phyloP scores from a whole-genome alignment of 2,329 filamentous ascomycete species.

The Penicillium oxalicum region DNA sequence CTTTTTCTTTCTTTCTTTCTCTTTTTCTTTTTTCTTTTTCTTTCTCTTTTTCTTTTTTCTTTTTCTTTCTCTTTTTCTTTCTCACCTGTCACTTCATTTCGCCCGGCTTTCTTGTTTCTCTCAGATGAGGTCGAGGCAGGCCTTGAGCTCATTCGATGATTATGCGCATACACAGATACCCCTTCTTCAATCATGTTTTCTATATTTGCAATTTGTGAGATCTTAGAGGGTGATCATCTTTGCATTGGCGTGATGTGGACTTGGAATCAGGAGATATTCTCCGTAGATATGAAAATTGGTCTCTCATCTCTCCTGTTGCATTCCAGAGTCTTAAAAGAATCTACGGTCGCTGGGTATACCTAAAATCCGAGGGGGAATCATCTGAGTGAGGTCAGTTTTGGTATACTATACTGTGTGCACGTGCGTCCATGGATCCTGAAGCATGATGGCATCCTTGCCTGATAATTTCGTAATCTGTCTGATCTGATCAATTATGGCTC shows the following conservation, averaged over 20 bases:
- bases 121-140: constrained; percentile 12
- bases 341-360: too few species aligned
- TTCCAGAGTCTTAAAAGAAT: too few species aligned
- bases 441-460: too few species aligned
- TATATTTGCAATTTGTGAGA: constrained; percentile 18
- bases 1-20: not conserved
- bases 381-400: too few species aligned
- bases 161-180: constrained; percentile 24
- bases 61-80: too few species aligned
- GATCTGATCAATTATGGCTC: too few species aligned
- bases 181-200: constrained; percentile 1
- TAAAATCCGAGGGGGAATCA: too few species aligned
- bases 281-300: constrained; percentile 8
- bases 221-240: constrained; percentile 20
- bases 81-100: not conserved
- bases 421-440: too few species aligned
- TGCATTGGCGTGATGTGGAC: constrained; percentile 11
- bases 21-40: constrained; percentile 1
- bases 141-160: constrained; percentile 3
- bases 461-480: too few species aligned
- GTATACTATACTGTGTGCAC: too few species aligned
- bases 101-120: not conserved
- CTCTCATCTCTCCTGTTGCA: too few species aligned
- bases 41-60: not conserved
- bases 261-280: not conserved